A percentile compares a stretch with the other conserved stretches of the same genome.
Conservation (phyloP, 805 yeast genomes). For the Schizosaccharomyces lindneri region DNA sequence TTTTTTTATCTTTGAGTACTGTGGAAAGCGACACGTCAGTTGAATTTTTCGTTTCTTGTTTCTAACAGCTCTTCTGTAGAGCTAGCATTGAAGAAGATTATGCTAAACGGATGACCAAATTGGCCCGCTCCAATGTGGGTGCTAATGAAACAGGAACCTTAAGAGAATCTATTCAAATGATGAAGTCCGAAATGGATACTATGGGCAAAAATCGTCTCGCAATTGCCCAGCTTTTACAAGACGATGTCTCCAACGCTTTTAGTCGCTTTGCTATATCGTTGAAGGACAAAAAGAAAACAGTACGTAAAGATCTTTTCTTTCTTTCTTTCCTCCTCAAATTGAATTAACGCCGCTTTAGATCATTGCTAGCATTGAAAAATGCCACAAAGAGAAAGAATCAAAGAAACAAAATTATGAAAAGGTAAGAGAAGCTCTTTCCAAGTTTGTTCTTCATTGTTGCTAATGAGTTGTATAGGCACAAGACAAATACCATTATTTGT, state of each 20-base stretch:
- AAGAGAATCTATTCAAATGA: slow-evolving; percentile 31
- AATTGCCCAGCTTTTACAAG: slow-evolving; percentile 24
- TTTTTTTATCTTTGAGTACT: too few relatives aligned
- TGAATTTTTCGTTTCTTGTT: not conserved
- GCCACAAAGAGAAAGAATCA: slow-evolving; percentile 22
- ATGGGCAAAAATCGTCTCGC: slow-evolving; percentile 32
- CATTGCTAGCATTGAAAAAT: slow-evolving; percentile 24
- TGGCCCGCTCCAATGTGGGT: slow-evolving; percentile 30
- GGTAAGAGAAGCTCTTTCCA: not conserved
- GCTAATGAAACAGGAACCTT: slow-evolving; percentile 34
- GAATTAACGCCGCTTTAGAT: not conserved
- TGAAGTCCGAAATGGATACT: slow-evolving; percentile 34
- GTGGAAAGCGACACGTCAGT: not conserved
- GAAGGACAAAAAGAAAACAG: not conserved
- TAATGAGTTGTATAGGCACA: slow-evolving; percentile 9
- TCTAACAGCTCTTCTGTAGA: slow-evolving; percentile 7
- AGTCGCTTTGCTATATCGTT: slow-evolving; percentile 7
- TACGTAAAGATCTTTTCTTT: not conserved
- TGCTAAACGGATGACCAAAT: slow-evolving; percentile 25
- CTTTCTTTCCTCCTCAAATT: too few relatives aligned
- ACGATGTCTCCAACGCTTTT: slow-evolving; percentile 29
- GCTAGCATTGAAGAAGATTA: slow-evolving; percentile 57
- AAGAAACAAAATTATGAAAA: slow-evolving; percentile 10
- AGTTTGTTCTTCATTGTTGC: not conserved
- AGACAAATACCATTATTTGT: slow-evolving; percentile 30